Percentiles rank a stretch among this genome's conserved stretches.
phyloP scores from a whole-genome alignment of 768 basidiomycete species.

The Strobilomyces dryophilus region DNA sequence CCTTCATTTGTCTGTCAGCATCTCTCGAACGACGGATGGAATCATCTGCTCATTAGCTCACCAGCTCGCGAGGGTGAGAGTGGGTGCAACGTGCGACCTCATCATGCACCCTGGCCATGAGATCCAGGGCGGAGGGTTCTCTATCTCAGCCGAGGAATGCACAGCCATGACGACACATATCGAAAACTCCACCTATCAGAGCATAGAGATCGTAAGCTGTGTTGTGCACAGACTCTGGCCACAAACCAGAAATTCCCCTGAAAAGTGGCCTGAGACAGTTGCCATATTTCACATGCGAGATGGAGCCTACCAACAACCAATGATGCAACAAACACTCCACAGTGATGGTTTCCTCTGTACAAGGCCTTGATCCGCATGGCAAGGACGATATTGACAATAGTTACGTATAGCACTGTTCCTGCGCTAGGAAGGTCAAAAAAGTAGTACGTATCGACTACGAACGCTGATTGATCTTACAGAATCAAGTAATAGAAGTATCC shows the following conservation, averaged over 20 bases:
- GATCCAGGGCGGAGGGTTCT: conserved; percentile 16
- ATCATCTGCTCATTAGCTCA: conserved; percentile 1
- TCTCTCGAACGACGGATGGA: not conserved
- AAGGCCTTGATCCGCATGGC: conserved; percentile 19
- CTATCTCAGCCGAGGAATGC: conserved; percentile 7
- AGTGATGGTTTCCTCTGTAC: not conserved
- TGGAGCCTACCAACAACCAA: conserved; percentile 17
- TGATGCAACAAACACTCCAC: conserved; percentile 2
- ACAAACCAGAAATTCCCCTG: conserved; percentile 20
- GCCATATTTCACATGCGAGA: not conserved
- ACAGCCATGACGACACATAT: conserved; percentile 13
- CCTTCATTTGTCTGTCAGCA: conserved; percentile 11
- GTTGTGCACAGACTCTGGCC: not conserved
- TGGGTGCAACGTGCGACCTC: conserved; percentile 7
- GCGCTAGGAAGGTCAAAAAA: conserved; percentile 3
- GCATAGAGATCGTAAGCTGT: not conserved
- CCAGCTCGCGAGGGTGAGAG: conserved; percentile 21
- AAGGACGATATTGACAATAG: conserved; percentile 20
- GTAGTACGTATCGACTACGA: not conserved
- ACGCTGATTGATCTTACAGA: conserved; percentile 10
- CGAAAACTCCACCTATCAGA: conserved; percentile 15
- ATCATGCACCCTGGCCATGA: conserved; percentile 15
- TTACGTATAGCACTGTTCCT: conserved; percentile 16
- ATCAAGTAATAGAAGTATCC: conserved; percentile 19
- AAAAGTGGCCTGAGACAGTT: not conserved